Evolutionary conservation across 345 rosid species (phyloP).

Genomic region (Eucalyptus sp.): DNA sequence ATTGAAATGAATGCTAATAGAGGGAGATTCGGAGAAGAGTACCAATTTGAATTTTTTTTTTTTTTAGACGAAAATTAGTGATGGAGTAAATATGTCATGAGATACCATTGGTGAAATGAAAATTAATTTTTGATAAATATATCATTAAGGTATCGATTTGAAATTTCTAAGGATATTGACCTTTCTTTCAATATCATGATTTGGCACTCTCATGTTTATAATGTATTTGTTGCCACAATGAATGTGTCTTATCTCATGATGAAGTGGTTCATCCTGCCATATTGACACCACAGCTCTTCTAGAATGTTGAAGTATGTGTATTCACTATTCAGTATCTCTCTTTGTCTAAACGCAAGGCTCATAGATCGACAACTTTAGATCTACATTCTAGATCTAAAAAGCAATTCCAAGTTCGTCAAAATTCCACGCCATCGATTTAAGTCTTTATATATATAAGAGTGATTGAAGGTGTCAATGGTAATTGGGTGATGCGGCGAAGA

Average conservation of each 20-base stretch:
- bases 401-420: neutral
- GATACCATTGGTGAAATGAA: neutral
- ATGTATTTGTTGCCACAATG: neutral
- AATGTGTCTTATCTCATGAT: neutral
- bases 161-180: neutral
- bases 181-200: neutral
- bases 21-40: neutral
- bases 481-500: neutral
- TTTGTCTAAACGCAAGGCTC: neutral
- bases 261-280: neutral
- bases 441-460: neutral
- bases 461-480: neutral
- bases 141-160: neutral
- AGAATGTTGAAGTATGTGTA: neutral
- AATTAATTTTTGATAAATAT: neutral
- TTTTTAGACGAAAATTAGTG: neutral
- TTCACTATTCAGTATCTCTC: neutral
- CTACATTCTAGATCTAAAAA: neutral
- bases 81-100: neutral
- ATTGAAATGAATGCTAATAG: neutral
- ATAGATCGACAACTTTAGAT: neutral
- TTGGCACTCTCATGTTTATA: neutral
- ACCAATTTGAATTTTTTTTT: neutral
- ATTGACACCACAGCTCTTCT: neutral
- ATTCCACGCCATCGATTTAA: neutral